Conservation (phyloP, 2,329 filamentous ascomycete species). For the Hypoxylon sp. region DNA sequence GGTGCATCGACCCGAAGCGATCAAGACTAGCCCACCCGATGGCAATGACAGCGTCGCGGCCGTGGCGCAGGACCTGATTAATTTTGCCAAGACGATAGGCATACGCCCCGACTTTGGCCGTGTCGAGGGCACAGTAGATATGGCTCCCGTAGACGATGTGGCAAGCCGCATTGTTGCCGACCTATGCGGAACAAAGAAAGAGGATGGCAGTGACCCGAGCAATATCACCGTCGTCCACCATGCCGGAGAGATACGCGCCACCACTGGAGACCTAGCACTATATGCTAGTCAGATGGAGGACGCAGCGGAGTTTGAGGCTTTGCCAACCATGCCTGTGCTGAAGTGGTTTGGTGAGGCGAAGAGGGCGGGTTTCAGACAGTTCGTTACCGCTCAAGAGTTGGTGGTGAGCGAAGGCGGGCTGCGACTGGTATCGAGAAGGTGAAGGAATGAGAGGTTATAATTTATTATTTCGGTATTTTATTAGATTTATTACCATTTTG, state of each 20-base stretch:
- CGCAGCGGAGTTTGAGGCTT: not conserved
- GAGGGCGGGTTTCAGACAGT: not conserved
- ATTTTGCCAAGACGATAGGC: not conserved
- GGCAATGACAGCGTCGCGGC: not conserved
- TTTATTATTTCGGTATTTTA: too few species aligned
- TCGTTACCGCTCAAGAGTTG: not conserved
- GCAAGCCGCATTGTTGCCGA: not conserved
- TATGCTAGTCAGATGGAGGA: not conserved
- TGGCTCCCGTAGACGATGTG: not conserved
- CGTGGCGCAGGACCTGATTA: not conserved
- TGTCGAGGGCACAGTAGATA: not conserved
- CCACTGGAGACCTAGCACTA: not conserved
- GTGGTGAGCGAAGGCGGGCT: not conserved
- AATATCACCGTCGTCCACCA: not conserved
- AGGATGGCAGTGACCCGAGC: not conserved
- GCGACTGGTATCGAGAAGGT: not conserved
- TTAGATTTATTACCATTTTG: too few species aligned
- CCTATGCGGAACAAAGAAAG: not conserved
- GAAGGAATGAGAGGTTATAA: not conserved
- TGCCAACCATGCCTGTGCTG: not conserved
- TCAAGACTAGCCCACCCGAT: not conserved
- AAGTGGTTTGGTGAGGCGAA: not conserved
- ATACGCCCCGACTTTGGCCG: not conserved
- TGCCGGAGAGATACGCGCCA: not conserved
- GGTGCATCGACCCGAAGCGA: not conserved